These are phyloP conservation scores for Xerocomus spinulosus DNA, from an alignment of 768 basidiomycete species.

Conservation along the genomic window DNA sequence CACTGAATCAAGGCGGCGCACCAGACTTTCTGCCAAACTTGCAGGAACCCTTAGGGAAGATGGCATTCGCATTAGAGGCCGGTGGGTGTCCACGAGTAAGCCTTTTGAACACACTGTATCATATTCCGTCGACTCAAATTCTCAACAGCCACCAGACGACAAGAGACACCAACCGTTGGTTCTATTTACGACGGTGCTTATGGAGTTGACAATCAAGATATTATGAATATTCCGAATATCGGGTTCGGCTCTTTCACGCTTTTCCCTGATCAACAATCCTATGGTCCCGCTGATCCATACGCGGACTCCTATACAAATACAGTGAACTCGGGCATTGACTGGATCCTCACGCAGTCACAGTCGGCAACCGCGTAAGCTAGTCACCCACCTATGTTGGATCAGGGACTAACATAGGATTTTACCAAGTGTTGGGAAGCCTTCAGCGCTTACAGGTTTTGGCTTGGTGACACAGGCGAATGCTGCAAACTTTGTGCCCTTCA, in stretches of 20 bases:
- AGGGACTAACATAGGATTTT: slow-evolving; percentile 3
- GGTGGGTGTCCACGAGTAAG: slow-evolving; percentile 55
- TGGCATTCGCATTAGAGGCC: slow-evolving; percentile 52
- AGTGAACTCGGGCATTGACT: slow-evolving; percentile 46
- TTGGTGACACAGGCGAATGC: slow-evolving; percentile 55
- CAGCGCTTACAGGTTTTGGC: slow-evolving; percentile 53
- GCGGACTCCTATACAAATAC: slow-evolving; percentile 50
- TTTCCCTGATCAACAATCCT: slow-evolving; percentile 65
- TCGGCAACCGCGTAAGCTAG: slow-evolving; percentile 40
- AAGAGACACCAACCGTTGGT: slow-evolving; percentile 41
- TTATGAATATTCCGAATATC: slow-evolving; percentile 51
- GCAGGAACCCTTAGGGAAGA: slow-evolving; percentile 30
- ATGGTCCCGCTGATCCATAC: slow-evolving; percentile 45
- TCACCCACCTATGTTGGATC: neutral
- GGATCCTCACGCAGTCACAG: slow-evolving; percentile 51
- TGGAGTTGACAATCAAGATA: slow-evolving; percentile 66
- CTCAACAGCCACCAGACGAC: slow-evolving; percentile 43
- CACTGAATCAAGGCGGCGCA: slow-evolving; percentile 44
- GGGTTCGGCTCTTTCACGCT: slow-evolving; percentile 57
- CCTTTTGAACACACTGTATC: neutral
- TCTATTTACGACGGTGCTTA: slow-evolving; percentile 57
- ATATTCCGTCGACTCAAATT: slow-evolving; percentile 1
- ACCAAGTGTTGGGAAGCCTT: slow-evolving; percentile 51
- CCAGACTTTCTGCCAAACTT: slow-evolving; percentile 33
- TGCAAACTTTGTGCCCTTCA: slow-evolving; percentile 58